phyloP scores from a whole-genome alignment of 2,329 filamentous ascomycete species.

The Chaetothyriales sp. region DNA sequence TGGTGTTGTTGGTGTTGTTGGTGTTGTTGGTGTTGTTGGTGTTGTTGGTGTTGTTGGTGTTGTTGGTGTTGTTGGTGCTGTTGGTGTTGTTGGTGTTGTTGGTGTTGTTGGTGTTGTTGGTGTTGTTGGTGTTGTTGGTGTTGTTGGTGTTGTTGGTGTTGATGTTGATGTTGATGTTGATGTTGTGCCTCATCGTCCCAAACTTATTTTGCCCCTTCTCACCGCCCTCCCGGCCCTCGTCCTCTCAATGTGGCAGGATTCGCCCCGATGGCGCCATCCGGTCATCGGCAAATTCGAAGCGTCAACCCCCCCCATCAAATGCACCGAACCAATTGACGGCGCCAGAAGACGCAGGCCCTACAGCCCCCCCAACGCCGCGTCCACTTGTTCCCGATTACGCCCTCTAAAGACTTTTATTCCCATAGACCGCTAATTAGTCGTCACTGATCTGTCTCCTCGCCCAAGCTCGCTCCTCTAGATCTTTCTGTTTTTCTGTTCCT shows the following conservation, averaged over 20 bases:
- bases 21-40: no score
- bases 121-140: no score
- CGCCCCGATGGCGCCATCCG: not conserved
- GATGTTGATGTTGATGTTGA: no score
- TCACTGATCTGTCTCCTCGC: not conserved
- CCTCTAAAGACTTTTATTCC: not conserved
- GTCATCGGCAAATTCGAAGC: not conserved
- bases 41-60: no score
- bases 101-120: no score
- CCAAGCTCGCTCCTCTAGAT: not conserved
- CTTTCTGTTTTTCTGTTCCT: slow-evolving; percentile 21
- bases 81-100: no score
- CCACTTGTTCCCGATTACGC: slow-evolving; percentile 3
- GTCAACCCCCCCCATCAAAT: not conserved
- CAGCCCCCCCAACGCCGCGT: slow-evolving; percentile 2
- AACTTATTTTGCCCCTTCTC: not conserved
- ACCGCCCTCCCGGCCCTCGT: not conserved
- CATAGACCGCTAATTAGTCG: not conserved
- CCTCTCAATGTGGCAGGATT: not conserved
- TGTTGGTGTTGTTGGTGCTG: no score
- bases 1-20: no score
- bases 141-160: no score
- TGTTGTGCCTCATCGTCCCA: not conserved
- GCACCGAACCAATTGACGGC: not conserved
- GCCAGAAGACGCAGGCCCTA: not conserved